These are phyloP conservation scores for Xylaria telfairii DNA, from an alignment of 495 filamentous ascomycete species.

Conservation along the genomic window DNA sequence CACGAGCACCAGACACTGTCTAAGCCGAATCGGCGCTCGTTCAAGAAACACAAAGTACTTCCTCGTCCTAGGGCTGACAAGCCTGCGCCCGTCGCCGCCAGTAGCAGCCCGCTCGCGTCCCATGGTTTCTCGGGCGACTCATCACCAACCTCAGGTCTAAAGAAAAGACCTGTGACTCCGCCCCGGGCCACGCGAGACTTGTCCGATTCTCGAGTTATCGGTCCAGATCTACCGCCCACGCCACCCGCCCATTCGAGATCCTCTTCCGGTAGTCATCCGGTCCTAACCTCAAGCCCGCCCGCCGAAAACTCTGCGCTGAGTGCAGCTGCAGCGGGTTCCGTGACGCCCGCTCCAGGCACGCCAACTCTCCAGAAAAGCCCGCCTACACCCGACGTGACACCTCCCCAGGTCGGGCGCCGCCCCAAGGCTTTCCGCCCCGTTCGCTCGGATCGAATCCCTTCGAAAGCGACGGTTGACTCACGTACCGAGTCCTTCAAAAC, in stretches of 20 bases:
- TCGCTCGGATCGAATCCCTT: conserved; percentile 50
- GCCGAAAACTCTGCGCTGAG: conserved; percentile 43
- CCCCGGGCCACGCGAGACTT: conserved; percentile 41
- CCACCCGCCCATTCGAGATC: conserved; percentile 61
- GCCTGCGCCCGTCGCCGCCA: conserved; percentile 29
- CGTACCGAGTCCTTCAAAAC: conserved; percentile 77
- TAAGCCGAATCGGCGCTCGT: conserved; percentile 44
- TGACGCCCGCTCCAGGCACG: conserved; percentile 22
- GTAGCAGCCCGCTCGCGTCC: conserved; percentile 29
- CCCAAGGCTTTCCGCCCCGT: conserved; percentile 48
- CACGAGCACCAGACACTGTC: conserved; percentile 29
- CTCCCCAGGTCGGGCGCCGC: conserved; percentile 56
- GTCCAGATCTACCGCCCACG: conserved; percentile 57
- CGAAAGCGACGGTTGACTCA: conserved; percentile 57
- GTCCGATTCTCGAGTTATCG: conserved; percentile 30
- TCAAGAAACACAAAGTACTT: conserved; percentile 62
- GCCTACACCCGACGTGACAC: conserved; percentile 72
- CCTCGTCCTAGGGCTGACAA: conserved; percentile 54
- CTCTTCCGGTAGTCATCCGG: conserved; percentile 52
- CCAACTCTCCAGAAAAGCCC: conserved; percentile 63
- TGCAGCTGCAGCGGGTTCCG: conserved; percentile 8
- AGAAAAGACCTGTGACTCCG: conserved; percentile 30
- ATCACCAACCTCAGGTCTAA: conserved; percentile 32
- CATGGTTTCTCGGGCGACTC: conserved; percentile 32
- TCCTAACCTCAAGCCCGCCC: conserved; percentile 41